Evolutionary conservation across 2,329 filamentous ascomycete genomes (phyloP), one percentile per base, ranked within the genome.

Genomic region (Grosmannia huntii): DNA sequence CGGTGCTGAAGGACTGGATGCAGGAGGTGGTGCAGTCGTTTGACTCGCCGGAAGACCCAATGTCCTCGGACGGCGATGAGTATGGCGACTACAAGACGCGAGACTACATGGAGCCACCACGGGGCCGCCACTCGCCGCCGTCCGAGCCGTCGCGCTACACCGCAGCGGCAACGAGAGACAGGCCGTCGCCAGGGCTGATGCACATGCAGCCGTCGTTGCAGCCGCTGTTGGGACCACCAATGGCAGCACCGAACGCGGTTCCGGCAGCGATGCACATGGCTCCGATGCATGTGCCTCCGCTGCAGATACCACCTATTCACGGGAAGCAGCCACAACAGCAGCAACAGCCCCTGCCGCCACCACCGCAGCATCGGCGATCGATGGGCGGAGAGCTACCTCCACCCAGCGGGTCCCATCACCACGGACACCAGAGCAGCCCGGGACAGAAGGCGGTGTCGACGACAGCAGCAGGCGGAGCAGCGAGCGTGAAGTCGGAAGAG

Each of bases 1-100:
- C 68, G 21, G 76, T 80, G 59, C 70, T 84, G 61, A 82, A 82
- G 71, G 71, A 73, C 57, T 86, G 80, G 80, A 82, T 83, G 78
- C 74, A 75, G 51, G 80, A 83, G 65, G 77, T 83, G 33, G 73
- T 77, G 21, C 77, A 80, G 59, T 73, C 74, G 7, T 69, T 75
- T 53, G 73, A 75, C 59, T 64, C 70, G 6, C 74, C 75, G 7
- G 73, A 80, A 52, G 59, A 70, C 69, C 70, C 74, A 36, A 74
- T 76, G 41, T 76, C 72, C 1, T 80, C 78, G 12, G 78, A 76
- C 10, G 76, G 74, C n/a, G 79, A 82, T 23, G 77, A 79, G 16
- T 74, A 74, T 19, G 70, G 72, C 27, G 74, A 74, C 12, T 68
- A 69, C 46, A 71, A 70, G 57, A 63, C 28, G 16, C 25, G 23